A percentile compares a stretch with the other conserved stretches of the same genome.
phyloP scores from a whole-genome alignment of 805 yeast genomes.

The Hanseniaspora mollemarum region DNA sequence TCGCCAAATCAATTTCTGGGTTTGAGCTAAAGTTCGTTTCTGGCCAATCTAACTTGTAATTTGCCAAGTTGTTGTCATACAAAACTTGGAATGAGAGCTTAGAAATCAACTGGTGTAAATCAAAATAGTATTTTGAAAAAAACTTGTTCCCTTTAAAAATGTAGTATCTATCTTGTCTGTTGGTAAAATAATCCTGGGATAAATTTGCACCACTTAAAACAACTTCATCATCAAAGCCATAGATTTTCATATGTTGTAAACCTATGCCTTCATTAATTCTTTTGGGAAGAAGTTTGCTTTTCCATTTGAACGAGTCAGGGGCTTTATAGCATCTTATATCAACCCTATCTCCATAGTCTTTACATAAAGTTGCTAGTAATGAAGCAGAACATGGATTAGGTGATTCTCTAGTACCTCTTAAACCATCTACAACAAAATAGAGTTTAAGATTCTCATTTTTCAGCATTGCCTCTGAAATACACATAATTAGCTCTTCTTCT shows the following conservation, averaged over 20 bases:
- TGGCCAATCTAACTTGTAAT: constrained; percentile 66
- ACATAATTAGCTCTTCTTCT: constrained; percentile 62
- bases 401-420: constrained; percentile 86
- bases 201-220: constrained; percentile 85
- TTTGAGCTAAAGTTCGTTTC: constrained; percentile 50
- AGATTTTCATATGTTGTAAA: constrained; percentile 91
- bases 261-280: constrained; percentile 87
- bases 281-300: constrained; percentile 56
- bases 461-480: constrained; percentile 48
- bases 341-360: constrained; percentile 56
- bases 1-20: constrained; percentile 45
- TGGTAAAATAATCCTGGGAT: constrained; percentile 82
- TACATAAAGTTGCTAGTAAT: constrained; percentile 53
- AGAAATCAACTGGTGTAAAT: constrained; percentile 58
- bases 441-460: constrained; percentile 54
- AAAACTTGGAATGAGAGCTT: constrained; percentile 56
- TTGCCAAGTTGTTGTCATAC: constrained; percentile 35
- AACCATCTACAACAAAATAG: constrained; percentile 68
- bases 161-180: constrained; percentile 89
- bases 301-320: constrained; percentile 65
- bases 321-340: constrained; percentile 80
- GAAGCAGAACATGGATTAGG: constrained; percentile 72
- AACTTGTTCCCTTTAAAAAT: constrained; percentile 41
- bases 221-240: constrained; percentile 87
- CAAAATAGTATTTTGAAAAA: constrained; percentile 62